phyloP scores from a whole-genome alignment of 495 filamentous ascomycete species.

The Barbatosphaeria neglecta region DNA sequence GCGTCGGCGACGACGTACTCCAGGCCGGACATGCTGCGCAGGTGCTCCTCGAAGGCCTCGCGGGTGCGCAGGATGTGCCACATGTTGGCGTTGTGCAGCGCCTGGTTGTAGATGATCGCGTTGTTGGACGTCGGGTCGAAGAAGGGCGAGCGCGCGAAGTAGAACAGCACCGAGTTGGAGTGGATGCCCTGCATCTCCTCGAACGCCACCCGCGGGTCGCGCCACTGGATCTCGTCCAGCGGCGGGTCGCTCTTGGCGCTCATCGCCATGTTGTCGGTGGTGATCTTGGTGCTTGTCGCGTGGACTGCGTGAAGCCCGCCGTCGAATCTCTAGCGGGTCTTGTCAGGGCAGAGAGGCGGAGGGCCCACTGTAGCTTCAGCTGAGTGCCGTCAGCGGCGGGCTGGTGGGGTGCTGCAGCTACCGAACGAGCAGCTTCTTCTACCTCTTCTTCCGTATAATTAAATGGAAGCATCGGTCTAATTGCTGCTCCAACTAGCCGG shows the following conservation, averaged over 20 bases:
- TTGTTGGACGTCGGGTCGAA: conserved; percentile 88
- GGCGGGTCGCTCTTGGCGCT: conserved; percentile 37
- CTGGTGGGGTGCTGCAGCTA: too few relatives aligned
- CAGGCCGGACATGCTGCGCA: conserved; percentile 69
- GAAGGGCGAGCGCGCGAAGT: conserved; percentile 84
- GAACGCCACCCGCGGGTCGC: conserved; percentile 39
- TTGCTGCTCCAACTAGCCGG: too few relatives aligned
- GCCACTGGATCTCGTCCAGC: conserved; percentile 73
- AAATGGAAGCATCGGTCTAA: too few relatives aligned
- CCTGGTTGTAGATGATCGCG: conserved; percentile 61
- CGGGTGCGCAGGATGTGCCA: conserved; percentile 49
- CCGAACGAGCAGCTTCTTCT: too few relatives aligned
- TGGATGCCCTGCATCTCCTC: conserved; percentile 49
- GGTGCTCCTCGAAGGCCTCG: conserved; percentile 62
- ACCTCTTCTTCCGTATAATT: too few relatives aligned
- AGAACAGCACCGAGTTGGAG: conserved; percentile 65
- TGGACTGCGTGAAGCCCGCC: neutral
- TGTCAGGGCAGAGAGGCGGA: too few relatives aligned
- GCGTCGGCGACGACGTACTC: conserved; percentile 75
- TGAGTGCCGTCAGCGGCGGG: too few relatives aligned
- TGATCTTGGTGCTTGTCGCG: neutral
- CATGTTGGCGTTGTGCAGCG: conserved; percentile 56
- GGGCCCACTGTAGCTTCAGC: too few relatives aligned
- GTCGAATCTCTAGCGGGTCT: neutral
- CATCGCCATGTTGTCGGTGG: conserved; percentile 9